Percentiles rank a stretch among this genome's conserved stretches.
phyloP scores from a whole-genome alignment of 257 asterid species.

The Cordia subcordata region DNA sequence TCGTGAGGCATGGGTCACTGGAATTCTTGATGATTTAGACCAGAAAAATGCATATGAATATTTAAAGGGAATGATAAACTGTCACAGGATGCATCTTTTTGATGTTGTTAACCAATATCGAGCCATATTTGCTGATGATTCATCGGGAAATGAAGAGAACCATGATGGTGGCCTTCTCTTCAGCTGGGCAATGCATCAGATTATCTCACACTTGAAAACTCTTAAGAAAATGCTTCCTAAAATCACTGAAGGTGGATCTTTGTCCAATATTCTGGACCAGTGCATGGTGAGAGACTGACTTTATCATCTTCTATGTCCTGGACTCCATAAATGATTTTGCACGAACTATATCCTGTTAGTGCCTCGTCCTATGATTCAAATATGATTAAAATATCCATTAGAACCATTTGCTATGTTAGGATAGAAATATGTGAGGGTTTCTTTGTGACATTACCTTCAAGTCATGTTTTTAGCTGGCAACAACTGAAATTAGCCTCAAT shows the following conservation, averaged over 20 bases:
- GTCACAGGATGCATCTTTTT: constrained; percentile 89
- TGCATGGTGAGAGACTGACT: constrained; percentile 68
- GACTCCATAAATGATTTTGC: no score
- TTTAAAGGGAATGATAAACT: constrained; percentile 84
- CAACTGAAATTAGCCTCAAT: no score
- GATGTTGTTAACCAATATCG: constrained; percentile 98
- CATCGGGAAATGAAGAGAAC: constrained; percentile 93
- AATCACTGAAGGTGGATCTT: constrained; percentile 91
- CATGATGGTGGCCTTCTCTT: constrained; percentile 96
- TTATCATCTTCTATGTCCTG: background rate
- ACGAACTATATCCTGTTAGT: background rate
- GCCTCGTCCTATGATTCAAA: no score
- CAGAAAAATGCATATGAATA: constrained; percentile 96
- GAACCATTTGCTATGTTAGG: no score
- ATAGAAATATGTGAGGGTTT: no score
- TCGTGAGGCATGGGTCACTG: constrained; percentile 96
- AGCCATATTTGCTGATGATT: constrained; percentile 91
- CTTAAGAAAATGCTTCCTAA: constrained; percentile 91
- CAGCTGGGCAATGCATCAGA: constrained; percentile 99
- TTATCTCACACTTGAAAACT: constrained; percentile 73
- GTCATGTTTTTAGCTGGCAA: no score
- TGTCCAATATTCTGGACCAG: constrained; percentile 89
- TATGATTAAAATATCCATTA: no score
- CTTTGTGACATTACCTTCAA: no score
- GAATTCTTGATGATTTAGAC: constrained; percentile 88